These are phyloP conservation scores for Melaleuca alternifolia DNA, from an alignment of 345 rosid species.

Conservation along the genomic window DNA sequence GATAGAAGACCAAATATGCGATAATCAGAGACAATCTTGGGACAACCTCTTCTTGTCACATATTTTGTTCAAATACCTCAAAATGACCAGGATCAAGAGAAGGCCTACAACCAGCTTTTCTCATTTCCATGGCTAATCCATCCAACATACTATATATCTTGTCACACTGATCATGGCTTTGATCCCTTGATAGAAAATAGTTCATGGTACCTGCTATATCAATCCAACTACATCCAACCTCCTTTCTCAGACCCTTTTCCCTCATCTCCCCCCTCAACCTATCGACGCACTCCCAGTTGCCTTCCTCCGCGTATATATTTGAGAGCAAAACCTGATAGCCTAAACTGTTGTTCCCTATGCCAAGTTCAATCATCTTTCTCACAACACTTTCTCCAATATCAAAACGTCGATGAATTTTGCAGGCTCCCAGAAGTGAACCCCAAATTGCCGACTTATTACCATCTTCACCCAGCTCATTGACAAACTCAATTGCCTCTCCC, in stretches of 20 bases:
- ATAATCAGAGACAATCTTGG: not conserved
- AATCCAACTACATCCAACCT: slow-evolving; percentile 73
- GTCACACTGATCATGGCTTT: slow-evolving; percentile 38
- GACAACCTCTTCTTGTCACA: not conserved
- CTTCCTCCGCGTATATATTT: slow-evolving; percentile 75
- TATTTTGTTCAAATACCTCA: not conserved
- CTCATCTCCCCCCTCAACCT: slow-evolving; percentile 66
- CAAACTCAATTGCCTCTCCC: slow-evolving; percentile 69
- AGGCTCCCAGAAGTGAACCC: slow-evolving; percentile 82
- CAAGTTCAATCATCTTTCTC: slow-evolving; percentile 41
- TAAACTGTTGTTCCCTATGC: slow-evolving; percentile 17
- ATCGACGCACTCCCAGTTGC: slow-evolving; percentile 58
- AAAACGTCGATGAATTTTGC: slow-evolving; percentile 53
- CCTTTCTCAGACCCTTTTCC: slow-evolving; percentile 62
- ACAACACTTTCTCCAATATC: slow-evolving; percentile 60
- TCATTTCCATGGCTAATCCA: slow-evolving; percentile 42
- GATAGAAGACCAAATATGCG: not conserved
- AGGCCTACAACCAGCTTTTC: slow-evolving; percentile 12
- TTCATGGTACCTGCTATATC: slow-evolving; percentile 43
- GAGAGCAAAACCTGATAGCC: slow-evolving; percentile 87
- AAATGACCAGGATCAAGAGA: not conserved
- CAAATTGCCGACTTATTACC: slow-evolving; percentile 63
- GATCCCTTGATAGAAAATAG: slow-evolving; percentile 55
- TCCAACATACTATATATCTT: slow-evolving; percentile 47
- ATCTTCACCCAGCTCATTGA: slow-evolving; percentile 53